phyloP scores from a whole-genome alignment of 345 rosid species.

The Cardiospermum halicacabum region DNA sequence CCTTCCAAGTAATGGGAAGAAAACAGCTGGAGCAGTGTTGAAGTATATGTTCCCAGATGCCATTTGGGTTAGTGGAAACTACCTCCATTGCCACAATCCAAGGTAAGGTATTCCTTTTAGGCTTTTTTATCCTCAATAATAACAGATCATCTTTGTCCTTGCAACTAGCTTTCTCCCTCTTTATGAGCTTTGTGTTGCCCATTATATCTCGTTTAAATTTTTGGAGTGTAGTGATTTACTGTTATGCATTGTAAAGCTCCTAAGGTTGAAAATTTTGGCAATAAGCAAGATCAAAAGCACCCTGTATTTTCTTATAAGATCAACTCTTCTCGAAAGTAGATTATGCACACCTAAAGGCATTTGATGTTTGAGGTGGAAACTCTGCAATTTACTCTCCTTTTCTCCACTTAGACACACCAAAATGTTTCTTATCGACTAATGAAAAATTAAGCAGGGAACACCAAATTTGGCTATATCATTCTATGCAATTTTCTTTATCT shows the following conservation, averaged over 20 bases:
- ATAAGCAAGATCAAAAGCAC: background rate
- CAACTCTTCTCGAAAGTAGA: background rate
- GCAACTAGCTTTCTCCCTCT: background rate
- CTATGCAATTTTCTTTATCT: no score
- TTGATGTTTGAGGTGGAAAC: background rate
- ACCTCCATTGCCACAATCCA: constrained; percentile 90
- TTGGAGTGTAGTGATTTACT: background rate
- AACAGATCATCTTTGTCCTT: background rate
- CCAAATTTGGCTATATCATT: no score
- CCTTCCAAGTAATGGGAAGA: constrained; percentile 89
- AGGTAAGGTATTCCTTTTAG: constrained; percentile 42
- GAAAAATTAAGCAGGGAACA: background rate
- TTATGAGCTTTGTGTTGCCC: background rate
- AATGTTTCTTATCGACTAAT: background rate
- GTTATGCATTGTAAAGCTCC: background rate
- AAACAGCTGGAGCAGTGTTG: constrained; percentile 84
- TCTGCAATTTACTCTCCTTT: background rate
- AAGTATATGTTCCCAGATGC: constrained; percentile 92
- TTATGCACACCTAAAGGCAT: background rate
- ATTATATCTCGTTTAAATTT: background rate
- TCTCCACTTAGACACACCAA: background rate
- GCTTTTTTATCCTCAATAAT: background rate
- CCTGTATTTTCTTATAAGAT: background rate
- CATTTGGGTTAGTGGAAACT: constrained; percentile 79
- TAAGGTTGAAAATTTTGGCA: background rate